Percentiles rank a stretch among this genome's conserved stretches.
Evolutionary conservation across 345 rosid species (phyloP).

Genomic region (Streptanthus diversifolius): DNA sequence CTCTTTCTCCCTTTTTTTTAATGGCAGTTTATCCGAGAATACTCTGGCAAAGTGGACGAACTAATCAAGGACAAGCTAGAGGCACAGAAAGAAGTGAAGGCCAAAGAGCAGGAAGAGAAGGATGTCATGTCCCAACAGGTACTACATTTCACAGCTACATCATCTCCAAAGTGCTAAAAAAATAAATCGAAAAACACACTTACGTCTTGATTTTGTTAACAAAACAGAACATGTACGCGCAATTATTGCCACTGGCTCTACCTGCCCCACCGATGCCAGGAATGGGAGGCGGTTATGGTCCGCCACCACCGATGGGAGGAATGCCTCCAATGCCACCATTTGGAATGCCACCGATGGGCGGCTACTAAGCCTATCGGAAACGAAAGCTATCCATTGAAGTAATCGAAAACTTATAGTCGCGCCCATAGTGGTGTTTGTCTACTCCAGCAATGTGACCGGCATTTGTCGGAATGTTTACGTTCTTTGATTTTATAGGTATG

Average conservation of each 20-base stretch:
- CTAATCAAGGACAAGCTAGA: conserved; percentile 76
- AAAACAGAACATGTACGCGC: conserved; percentile 89
- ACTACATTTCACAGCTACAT: conserved; percentile 1
- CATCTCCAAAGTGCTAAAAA: neutral
- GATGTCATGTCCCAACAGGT: conserved; percentile 88
- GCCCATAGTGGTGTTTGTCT: neutral
- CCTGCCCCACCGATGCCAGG: conserved; percentile 97
- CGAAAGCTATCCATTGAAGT: neutral
- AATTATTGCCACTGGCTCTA: conserved; percentile 77
- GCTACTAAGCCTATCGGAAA: conserved; percentile 36
- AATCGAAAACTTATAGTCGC: neutral
- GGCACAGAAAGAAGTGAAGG: conserved; percentile 62
- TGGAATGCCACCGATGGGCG: conserved; percentile 68
- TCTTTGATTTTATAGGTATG: conserved; percentile 20
- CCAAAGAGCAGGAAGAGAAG: conserved; percentile 80
- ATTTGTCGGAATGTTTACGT: conserved; percentile 2
- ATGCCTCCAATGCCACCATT: conserved; percentile 59
- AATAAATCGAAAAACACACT: neutral
- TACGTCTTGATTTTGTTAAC: neutral
- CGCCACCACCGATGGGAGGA: conserved; percentile 58
- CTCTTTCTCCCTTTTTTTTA: neutral
- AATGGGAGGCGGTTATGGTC: conserved; percentile 44
- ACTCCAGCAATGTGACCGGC: neutral
- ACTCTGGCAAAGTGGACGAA: conserved; percentile 76
- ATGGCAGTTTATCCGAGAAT: conserved; percentile 72